Evolutionary conservation across 2,329 filamentous ascomycete species (phyloP), one percentile per base, ranked within the genome.

Genomic region (Trichoderma simmonsii): DNA sequence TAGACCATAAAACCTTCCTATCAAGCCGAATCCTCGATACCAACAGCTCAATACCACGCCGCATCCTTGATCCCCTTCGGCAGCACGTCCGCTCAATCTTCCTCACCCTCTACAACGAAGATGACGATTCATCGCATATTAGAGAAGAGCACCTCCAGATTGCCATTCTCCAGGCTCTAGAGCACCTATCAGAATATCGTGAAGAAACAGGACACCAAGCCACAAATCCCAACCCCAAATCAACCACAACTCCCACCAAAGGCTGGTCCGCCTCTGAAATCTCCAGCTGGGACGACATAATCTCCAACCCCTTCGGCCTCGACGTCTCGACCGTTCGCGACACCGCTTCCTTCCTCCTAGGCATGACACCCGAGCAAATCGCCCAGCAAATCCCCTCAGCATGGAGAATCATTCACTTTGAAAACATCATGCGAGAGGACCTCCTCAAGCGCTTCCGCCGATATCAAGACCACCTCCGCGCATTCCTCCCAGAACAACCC

Each of bases 371-470:
- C 3, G 74, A 79, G 43, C 73, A 82, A 30, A 80, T 83, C 30
- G 79, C 78, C n/a, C 73, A 74, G 15, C 71, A 71, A 7, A 78
- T 83, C 30, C 78, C 80, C 5, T 12, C 73, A 4, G 9, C 73
- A 4, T 81, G 80, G 71, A 79, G 82, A 6, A 77, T 83, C 48
- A 76, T 83, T 6, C 81, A 84, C 57, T 77, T 83, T 11, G 82
- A 84, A 71, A 80, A 81, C 39, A 77, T 84, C 7, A 67, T 83
- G 34, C 80, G 82, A 11, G 72, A 73, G 2, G 77, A 81, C 32
- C 75, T 83, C 4, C 74, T 79, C 7, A 32, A 57, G 0, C 76
- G 75, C 8, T 84, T 84, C 73, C 70, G 76, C 39, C 30, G 48
- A 18, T 77, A 76, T 57, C 78, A 79, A 60, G 43, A 72, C 6